A percentile compares a stretch with the other conserved stretches of the same genome.
These are phyloP conservation scores for Trichoderma cornu-damae DNA, from an alignment of 2,329 filamentous ascomycete genomes.

Conservation along the genomic window DNA sequence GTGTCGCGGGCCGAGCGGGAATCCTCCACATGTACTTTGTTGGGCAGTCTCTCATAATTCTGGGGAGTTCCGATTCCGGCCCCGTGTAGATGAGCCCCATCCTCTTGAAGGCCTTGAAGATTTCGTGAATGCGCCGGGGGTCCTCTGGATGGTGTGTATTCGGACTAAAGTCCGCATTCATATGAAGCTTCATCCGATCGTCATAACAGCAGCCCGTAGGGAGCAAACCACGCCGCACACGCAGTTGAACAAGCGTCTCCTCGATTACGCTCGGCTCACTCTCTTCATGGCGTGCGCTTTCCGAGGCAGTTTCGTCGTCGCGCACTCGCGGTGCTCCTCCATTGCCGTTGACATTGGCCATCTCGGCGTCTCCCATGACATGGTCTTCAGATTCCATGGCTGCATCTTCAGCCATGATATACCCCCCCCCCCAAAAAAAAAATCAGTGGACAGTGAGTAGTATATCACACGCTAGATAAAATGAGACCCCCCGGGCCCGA, in stretches of 20 bases:
- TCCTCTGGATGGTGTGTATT: constrained; percentile 90
- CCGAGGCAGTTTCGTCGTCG: constrained; percentile 32
- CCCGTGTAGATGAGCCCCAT: constrained; percentile 69
- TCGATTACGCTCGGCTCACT: constrained; percentile 35
- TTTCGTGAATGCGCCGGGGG: constrained; percentile 83
- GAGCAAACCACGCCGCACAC: constrained; percentile 46
- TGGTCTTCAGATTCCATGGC: constrained; percentile 42
- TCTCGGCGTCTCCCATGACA: constrained; percentile 39
- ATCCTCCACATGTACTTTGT: constrained; percentile 71
- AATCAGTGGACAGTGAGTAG: not conserved
- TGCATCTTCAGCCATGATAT: constrained; percentile 23
- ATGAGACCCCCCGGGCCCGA: not conserved
- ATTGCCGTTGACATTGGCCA: constrained; percentile 25
- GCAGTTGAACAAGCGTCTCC: constrained; percentile 36
- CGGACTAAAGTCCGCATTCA: constrained; percentile 70
- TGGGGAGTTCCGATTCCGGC: constrained; percentile 48
- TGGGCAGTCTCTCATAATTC: constrained; percentile 49
- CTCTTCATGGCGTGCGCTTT: constrained; percentile 34
- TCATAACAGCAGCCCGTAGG: constrained; percentile 84
- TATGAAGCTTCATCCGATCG: constrained; percentile 90
- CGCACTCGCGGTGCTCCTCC: constrained; percentile 16
- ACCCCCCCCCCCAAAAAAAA: no score
- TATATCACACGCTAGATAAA: not conserved
- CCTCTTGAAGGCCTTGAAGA: constrained; percentile 82
- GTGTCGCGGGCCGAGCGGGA: constrained; percentile 67